A percentile compares a stretch with the other conserved stretches of the same genome.
Conservation (phyloP, 805 yeast species). For the Ogataea siamensis region DNA sequence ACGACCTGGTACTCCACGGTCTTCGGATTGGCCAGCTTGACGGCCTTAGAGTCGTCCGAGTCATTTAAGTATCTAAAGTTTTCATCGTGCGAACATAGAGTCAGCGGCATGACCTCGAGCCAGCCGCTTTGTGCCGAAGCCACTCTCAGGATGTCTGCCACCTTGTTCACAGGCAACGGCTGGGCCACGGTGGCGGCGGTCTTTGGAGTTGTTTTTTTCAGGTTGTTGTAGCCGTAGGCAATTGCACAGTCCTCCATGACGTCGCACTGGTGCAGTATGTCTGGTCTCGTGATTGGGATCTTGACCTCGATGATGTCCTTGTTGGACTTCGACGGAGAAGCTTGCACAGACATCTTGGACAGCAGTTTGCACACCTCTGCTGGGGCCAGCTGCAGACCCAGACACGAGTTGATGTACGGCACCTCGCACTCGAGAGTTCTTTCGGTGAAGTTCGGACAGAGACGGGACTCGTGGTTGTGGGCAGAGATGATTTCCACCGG, state of each 20-base stretch:
- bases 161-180: constrained; percentile 87
- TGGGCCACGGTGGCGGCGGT: constrained; percentile 78
- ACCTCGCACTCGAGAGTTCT: constrained; percentile 73
- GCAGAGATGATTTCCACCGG: constrained; percentile 83
- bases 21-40: constrained; percentile 92
- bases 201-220: constrained; percentile 75
- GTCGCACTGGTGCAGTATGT: constrained; percentile 94
- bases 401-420: constrained; percentile 84
- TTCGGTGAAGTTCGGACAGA: constrained; percentile 69
- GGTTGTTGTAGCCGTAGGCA: constrained; percentile 90
- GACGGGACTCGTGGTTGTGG: constrained; percentile 73
- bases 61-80: constrained; percentile 83
- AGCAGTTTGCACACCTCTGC: constrained; percentile 68
- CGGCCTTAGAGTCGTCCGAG: constrained; percentile 72
- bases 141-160: constrained; percentile 83
- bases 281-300: constrained; percentile 94
- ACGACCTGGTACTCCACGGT: constrained; percentile 97
- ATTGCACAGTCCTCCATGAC: constrained; percentile 98
- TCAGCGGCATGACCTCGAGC: constrained; percentile 93
- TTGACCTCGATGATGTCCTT: constrained; percentile 56
- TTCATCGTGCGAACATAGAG: constrained; percentile 95
- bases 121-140: constrained; percentile 95
- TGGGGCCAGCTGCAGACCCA: constrained; percentile 75
- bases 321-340: constrained; percentile 48
- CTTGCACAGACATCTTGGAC: constrained; percentile 76